phyloP scores from a whole-genome alignment of 1,139 yeast species.

The Hansenula sp. region DNA sequence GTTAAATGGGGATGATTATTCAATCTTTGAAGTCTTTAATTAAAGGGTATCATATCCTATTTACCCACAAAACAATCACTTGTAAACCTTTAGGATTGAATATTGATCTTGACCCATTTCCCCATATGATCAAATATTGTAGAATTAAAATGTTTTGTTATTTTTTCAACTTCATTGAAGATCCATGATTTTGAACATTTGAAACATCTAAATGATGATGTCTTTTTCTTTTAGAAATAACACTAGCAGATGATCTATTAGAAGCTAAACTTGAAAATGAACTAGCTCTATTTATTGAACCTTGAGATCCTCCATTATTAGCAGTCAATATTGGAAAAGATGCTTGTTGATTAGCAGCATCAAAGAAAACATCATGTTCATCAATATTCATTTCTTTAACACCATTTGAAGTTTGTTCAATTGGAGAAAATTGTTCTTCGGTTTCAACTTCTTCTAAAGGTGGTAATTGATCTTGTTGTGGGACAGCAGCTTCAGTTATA shows the following conservation, averaged over 20 bases:
- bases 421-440: slow-evolving; percentile 8
- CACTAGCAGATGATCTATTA: slow-evolving; percentile 6
- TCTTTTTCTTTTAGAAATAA: slow-evolving; percentile 8
- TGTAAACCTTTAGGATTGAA: too few relatives aligned
- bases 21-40: too few relatives aligned
- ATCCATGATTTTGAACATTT: slow-evolving; percentile 13
- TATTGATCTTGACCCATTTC: too few relatives aligned
- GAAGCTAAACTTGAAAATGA: slow-evolving; percentile 19
- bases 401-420: not conserved
- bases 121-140: too few relatives aligned
- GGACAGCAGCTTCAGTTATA: slow-evolving; percentile 7
- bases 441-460: slow-evolving; percentile 18
- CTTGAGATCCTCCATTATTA: not conserved
- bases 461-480: slow-evolving; percentile 16
- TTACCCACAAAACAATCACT: too few relatives aligned
- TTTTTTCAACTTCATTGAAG: not conserved
- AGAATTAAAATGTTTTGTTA: too few relatives aligned
- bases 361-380: not conserved
- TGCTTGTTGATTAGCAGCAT: not conserved
- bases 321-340: not conserved
- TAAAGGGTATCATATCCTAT: too few relatives aligned
- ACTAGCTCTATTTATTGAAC: slow-evolving; percentile 7
- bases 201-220: slow-evolving; percentile 23
- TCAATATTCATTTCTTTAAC: not conserved
- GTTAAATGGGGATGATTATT: too few relatives aligned